Conservation (phyloP, 1,284 basidiomycete genomes). For the Cerrena zonata region DNA sequence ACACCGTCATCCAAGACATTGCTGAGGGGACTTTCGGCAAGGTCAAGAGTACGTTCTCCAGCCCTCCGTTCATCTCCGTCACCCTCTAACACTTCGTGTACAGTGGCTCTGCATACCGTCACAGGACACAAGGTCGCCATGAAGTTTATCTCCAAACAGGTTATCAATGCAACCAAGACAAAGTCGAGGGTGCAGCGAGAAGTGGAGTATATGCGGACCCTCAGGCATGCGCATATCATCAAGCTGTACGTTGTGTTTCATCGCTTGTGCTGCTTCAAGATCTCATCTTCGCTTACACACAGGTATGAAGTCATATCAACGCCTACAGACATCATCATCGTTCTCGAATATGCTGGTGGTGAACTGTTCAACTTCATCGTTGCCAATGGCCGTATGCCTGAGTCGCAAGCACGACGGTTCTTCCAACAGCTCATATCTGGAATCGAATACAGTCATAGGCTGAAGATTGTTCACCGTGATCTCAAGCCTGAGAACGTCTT, state of each 20-base stretch:
- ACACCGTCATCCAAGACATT: conserved; percentile 69
- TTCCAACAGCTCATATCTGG: conserved; percentile 96
- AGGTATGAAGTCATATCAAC: conserved; percentile 96
- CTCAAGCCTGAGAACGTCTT: conserved; percentile 90
- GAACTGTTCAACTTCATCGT: conserved; percentile 97
- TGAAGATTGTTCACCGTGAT: conserved; percentile 94
- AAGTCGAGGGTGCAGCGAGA: conserved; percentile 90
- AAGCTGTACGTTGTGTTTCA: conserved; percentile 64
- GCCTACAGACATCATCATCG: conserved; percentile 90
- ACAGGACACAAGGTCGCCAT: conserved; percentile 95
- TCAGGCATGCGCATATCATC: conserved; percentile 92
- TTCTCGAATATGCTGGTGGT: conserved; percentile 87
- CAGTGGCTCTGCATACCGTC: conserved; percentile 90
- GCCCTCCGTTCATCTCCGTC: conserved; percentile 9
- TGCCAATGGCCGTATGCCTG: conserved; percentile 80
- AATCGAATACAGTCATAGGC: conserved; percentile 89
- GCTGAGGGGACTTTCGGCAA: conserved; percentile 94
- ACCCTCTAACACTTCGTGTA: conserved; percentile 9
- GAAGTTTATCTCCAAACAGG: conserved; percentile 95
- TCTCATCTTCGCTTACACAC: conserved; percentile 10
- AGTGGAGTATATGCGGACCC: conserved; percentile 89
- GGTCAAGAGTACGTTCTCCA: conserved; percentile 79
- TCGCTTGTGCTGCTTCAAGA: conserved; percentile 3
- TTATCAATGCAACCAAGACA: conserved; percentile 87
- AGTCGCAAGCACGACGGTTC: conserved; percentile 80